phyloP scores from a whole-genome alignment of 1,284 basidiomycete species.

The Coniophora puteana region DNA sequence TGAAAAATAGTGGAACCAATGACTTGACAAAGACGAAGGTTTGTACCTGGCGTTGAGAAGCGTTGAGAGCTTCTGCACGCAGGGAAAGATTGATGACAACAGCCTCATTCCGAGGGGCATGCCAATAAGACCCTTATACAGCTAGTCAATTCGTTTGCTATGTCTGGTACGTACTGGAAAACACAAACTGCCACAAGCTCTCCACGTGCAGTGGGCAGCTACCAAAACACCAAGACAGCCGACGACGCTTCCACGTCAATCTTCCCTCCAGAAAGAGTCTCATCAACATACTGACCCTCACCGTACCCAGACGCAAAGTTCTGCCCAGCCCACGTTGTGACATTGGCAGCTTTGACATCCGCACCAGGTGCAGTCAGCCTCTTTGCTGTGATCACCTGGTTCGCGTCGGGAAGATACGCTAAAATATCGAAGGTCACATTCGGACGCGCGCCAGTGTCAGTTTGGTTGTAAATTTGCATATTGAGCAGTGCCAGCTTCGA shows the following conservation, averaged over 20 bases:
- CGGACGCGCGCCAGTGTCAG: slow-evolving; percentile 35
- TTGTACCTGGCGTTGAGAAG: too few species aligned
- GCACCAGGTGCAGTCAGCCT: slow-evolving; percentile 43
- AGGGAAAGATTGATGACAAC: too few species aligned
- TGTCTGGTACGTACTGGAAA: too few species aligned
- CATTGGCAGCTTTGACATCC: slow-evolving; percentile 37
- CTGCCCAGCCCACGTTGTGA: slow-evolving; percentile 48
- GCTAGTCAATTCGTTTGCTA: too few species aligned
- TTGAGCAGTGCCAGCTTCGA: slow-evolving; percentile 44
- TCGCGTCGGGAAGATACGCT: slow-evolving; percentile 27
- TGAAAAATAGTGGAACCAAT: too few species aligned
- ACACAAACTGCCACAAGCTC: too few species aligned
- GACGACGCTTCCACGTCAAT: slow-evolving; percentile 40
- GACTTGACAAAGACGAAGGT: too few species aligned
- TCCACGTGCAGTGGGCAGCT: too few species aligned
- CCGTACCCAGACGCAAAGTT: slow-evolving; percentile 38
- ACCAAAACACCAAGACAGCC: slow-evolving; percentile 33
- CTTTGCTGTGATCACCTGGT: slow-evolving; percentile 27
- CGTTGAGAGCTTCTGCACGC: too few species aligned
- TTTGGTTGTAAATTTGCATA: slow-evolving; percentile 45
- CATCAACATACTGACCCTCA: slow-evolving; percentile 34
- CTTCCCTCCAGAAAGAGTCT: slow-evolving; percentile 30
- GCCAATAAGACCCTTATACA: too few species aligned
- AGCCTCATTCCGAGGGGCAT: too few species aligned
- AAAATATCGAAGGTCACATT: slow-evolving; percentile 40